Conservation (phyloP, 2,329 filamentous ascomycete genomes). For the Sclerotinia spermophila region DNA sequence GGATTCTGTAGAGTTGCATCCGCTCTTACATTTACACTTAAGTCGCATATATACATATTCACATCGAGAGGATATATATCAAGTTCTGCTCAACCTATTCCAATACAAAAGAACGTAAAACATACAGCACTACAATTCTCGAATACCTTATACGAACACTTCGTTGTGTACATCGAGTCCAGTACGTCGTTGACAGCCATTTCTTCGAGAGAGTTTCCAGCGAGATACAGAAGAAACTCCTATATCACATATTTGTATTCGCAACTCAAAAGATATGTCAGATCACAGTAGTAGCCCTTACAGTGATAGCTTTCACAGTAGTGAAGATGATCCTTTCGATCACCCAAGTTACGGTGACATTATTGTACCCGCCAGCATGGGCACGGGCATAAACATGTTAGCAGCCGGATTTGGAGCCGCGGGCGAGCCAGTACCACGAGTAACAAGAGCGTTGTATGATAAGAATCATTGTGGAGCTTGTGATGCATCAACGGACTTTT, state of each 20-base stretch:
- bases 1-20: background rate
- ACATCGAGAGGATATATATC: background rate
- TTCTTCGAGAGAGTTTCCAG: background rate
- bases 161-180: background rate
- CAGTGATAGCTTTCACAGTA: background rate
- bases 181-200: background rate
- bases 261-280: background rate
- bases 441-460: background rate
- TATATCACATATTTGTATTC: background rate
- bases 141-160: background rate
- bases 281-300: background rate
- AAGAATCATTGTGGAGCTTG: background rate
- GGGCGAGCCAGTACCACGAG: background rate
- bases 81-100: background rate
- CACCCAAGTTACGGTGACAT: background rate
- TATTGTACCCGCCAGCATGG: background rate
- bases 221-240: background rate
- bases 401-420: background rate
- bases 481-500: background rate
- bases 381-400: background rate
- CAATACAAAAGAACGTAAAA: background rate
- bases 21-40: background rate
- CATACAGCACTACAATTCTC: background rate
- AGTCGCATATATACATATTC: background rate
- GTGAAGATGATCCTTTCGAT: background rate